Evolutionary conservation across 1,139 yeast species (phyloP).

Genomic region (Geotrichum restrictum): DNA sequence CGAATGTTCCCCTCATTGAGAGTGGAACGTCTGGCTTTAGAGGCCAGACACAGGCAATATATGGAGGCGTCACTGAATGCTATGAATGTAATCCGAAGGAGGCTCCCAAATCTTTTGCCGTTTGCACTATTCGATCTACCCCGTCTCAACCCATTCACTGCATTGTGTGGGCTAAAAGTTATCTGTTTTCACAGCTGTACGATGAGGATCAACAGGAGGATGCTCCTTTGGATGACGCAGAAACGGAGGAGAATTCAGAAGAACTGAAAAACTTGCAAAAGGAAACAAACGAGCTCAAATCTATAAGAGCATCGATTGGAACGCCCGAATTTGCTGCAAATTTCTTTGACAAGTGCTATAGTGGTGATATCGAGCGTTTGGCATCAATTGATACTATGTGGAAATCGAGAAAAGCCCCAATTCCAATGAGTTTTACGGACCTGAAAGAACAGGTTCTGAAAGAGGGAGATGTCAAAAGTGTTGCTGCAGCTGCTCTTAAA

Average conservation of each 20-base stretch:
- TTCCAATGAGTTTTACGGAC: constrained; percentile 47
- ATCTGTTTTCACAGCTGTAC: constrained; percentile 76
- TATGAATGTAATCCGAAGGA: constrained; percentile 87
- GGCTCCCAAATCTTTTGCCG: constrained; percentile 87
- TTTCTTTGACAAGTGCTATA: constrained; percentile 50
- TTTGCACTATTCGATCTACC: constrained; percentile 93
- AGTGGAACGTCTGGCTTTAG: constrained; percentile 93
- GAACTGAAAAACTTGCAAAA: constrained; percentile 66
- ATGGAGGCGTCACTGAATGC: constrained; percentile 81
- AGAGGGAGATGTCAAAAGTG: constrained; percentile 16
- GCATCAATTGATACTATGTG: constrained; percentile 70
- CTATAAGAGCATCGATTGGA: constrained; percentile 47
- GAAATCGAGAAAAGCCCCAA: constrained; percentile 67
- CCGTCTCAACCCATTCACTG: constrained; percentile 96
- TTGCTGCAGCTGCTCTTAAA: constrained; percentile 34
- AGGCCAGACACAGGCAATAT: constrained; percentile 91
- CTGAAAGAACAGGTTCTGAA: constrained; percentile 21
- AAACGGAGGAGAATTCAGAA: constrained; percentile 31
- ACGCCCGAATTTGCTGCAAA: constrained; percentile 40
- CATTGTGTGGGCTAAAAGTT: constrained; percentile 96
- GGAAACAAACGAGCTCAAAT: constrained; percentile 74
- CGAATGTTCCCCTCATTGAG: constrained; percentile 76
- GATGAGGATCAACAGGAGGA: constrained; percentile 45
- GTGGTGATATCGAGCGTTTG: constrained; percentile 70
- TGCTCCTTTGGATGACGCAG: constrained; percentile 54